Conservation (phyloP, 129 eudicot species). For the Logfia minima region DNA sequence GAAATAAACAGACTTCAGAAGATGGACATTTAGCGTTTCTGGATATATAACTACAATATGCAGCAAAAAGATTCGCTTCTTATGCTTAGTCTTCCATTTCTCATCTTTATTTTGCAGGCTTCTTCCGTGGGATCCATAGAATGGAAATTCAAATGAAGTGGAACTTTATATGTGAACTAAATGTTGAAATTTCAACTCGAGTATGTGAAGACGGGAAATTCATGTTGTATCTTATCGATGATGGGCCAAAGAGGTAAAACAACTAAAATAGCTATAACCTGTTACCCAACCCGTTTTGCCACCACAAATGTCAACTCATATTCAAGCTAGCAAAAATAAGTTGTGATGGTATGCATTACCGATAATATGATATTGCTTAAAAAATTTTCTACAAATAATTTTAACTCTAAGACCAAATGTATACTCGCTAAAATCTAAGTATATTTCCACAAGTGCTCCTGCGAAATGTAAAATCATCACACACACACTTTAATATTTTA, state of each 20-base stretch:
- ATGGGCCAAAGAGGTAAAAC: neutral
- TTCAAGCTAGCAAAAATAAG: neutral
- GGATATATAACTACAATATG: neutral
- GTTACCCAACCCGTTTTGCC: neutral
- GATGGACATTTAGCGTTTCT: neutral
- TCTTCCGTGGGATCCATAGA: neutral
- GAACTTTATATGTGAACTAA: neutral
- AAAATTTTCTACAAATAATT: too few species aligned
- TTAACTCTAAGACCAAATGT: too few species aligned
- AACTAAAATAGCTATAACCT: neutral
- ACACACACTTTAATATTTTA: too few species aligned
- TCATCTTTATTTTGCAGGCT: slow-evolving; percentile 5
- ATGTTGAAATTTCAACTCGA: neutral
- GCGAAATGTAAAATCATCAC: neutral
- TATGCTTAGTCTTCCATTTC: slow-evolving; percentile 1
- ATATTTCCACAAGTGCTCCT: neutral
- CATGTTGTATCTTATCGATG: neutral
- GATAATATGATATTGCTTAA: neutral
- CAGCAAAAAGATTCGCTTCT: neutral
- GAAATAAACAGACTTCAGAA: neutral
- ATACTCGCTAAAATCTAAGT: neutral
- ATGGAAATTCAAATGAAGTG: neutral
- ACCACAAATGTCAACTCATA: neutral
- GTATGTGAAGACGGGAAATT: neutral
- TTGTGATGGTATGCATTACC: neutral